These are phyloP conservation scores for Boletus rufocinnamomeus DNA, from an alignment of 768 basidiomycete species.

Conservation along the genomic window DNA sequence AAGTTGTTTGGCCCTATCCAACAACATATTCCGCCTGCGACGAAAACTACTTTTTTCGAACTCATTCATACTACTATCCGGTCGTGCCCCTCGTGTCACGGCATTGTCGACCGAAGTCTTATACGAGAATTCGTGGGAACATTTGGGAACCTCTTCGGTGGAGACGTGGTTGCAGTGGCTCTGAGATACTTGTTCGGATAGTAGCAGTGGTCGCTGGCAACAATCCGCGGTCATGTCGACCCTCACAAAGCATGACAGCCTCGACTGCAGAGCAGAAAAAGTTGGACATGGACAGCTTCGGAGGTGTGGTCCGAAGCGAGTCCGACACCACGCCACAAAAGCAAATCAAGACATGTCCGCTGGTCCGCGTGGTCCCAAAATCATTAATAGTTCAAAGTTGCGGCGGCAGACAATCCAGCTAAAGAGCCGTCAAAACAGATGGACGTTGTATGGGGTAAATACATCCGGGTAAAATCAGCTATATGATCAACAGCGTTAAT, in stretches of 20 bases:
- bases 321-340: not conserved
- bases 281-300: not conserved
- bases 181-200: not conserved
- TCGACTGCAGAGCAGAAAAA: not conserved
- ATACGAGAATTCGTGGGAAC: not conserved
- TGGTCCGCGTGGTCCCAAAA: conserved; percentile 20
- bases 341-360: not conserved
- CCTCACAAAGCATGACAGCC: not conserved
- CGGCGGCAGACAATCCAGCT: conserved; percentile 49
- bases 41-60: no score
- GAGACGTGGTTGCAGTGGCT: not conserved
- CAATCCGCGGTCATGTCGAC: not conserved
- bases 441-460: not conserved
- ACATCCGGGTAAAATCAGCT: conserved; percentile 20
- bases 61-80: no score
- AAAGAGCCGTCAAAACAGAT: not conserved
- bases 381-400: conserved; percentile 51
- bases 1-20: no score
- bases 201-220: not conserved
- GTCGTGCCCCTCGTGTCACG: no score
- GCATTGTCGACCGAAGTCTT: not conserved
- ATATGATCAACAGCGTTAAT: conserved; percentile 14
- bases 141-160: not conserved
- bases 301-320: not conserved
- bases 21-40: no score